Percentiles rank a stretch among this genome's conserved stretches.
Evolutionary conservation across 345 rosid genomes (phyloP).

Genomic region (Cardiospermum halicacabum): DNA sequence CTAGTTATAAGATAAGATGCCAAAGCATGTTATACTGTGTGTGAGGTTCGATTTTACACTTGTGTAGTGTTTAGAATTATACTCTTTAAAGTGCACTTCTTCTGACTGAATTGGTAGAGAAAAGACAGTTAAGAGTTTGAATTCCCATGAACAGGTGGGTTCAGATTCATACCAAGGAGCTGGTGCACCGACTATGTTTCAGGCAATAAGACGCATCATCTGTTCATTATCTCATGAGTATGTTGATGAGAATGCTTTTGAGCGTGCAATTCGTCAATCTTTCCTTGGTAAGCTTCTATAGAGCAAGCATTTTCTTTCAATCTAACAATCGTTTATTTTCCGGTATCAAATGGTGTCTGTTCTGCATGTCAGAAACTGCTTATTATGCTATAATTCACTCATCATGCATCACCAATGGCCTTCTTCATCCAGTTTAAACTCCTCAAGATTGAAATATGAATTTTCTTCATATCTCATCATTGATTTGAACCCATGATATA

Average conservation of each 20-base stretch:
- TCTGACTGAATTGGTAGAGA: neutral
- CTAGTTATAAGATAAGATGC: slow-evolving; percentile 3
- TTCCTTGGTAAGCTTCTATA: slow-evolving; percentile 61
- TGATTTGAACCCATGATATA: neutral
- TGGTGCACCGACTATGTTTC: slow-evolving; percentile 92
- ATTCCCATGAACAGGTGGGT: slow-evolving; percentile 60
- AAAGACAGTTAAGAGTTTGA: neutral
- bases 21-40: neutral
- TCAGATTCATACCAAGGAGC: slow-evolving; percentile 91
- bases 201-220: slow-evolving; percentile 83
- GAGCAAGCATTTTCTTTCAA: neutral
- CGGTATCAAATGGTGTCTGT: too few species aligned
- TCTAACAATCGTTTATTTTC: too few species aligned
- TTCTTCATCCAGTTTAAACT: neutral
- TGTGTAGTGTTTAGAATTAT: neutral
- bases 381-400: too few species aligned
- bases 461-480: neutral
- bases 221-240: slow-evolving; percentile 55
- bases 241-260: slow-evolving; percentile 52
- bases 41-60: neutral
- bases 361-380: too few species aligned
- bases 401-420: neutral
- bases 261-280: slow-evolving; percentile 73
- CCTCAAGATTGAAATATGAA: neutral
- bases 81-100: neutral